Conservation (phyloP, 352 stramenopile species). For the Phytophthora quininea region DNA sequence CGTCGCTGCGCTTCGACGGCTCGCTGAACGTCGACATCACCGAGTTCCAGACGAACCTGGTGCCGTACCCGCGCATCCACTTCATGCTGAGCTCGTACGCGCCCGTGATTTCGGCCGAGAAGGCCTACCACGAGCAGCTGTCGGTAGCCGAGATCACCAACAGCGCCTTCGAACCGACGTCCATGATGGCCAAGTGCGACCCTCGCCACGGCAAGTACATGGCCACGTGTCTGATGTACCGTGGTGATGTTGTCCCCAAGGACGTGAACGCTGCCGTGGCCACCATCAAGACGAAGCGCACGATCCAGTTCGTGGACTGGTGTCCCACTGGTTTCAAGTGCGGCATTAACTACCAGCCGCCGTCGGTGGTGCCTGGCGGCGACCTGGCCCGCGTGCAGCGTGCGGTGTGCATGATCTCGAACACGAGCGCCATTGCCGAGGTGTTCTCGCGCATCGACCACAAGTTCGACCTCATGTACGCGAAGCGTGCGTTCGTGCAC, state of each 20-base stretch:
- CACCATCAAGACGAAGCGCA: constrained; percentile 99
- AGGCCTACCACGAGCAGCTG: constrained; percentile 95
- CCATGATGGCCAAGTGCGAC: constrained; percentile 98
- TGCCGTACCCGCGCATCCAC: constrained; percentile 97
- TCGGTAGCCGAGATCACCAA: constrained; percentile 97
- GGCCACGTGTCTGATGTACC: constrained; percentile 98
- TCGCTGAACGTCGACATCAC: constrained; percentile 98
- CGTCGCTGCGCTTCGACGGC: constrained; percentile 97
- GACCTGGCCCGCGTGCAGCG: constrained; percentile 98
- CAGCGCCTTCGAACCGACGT: constrained; percentile 93
- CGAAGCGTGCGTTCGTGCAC: constrained; percentile 96
- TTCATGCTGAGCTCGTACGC: constrained; percentile 98
- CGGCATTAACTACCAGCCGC: constrained; percentile 98
- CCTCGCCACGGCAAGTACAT: constrained; percentile 98
- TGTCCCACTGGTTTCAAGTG: constrained; percentile 98
- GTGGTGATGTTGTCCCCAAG: constrained; percentile 94
- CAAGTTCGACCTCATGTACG: constrained; percentile 40
- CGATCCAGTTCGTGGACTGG: constrained; percentile 99
- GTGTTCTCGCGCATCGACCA: constrained; percentile 40
- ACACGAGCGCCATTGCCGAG: constrained; percentile 97
- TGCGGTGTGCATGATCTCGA: constrained; percentile 98
- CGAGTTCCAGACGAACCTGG: constrained; percentile 98
- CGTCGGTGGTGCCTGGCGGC: constrained; percentile 94
- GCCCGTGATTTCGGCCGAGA: constrained; percentile 95
- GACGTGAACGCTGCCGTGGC: constrained; percentile 96